phyloP scores from a whole-genome alignment of 2,329 filamentous ascomycete genomes.

The Apiospora hydei region DNA sequence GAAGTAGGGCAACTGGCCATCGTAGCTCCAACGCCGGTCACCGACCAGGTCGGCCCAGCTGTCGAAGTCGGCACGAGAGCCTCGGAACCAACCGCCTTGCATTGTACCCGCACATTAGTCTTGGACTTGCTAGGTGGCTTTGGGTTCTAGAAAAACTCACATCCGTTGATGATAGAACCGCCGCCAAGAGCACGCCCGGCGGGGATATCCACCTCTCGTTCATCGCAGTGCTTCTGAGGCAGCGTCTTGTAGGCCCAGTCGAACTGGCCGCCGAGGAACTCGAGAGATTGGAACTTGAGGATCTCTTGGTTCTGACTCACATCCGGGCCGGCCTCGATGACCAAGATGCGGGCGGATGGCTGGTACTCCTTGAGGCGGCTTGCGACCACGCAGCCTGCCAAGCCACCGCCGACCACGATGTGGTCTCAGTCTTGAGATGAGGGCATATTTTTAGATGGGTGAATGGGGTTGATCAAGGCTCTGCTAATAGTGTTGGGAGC shows the following conservation, averaged over 20 bases:
- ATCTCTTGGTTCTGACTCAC: slow-evolving; percentile 25
- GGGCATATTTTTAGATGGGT: background rate
- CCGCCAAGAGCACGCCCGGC: slow-evolving; percentile 33
- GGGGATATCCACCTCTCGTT: background rate
- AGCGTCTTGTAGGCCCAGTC: background rate
- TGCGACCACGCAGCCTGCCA: slow-evolving; percentile 31
- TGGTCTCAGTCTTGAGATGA: slow-evolving; percentile 27
- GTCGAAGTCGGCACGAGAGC: slow-evolving; percentile 37
- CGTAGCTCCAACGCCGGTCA: slow-evolving; percentile 50
- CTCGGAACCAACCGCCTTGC: slow-evolving; percentile 37
- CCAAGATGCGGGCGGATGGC: slow-evolving; percentile 36
- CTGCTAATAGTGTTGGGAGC: no score
- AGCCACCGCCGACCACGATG: slow-evolving; percentile 32
- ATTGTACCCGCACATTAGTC: background rate
- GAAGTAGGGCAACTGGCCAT: slow-evolving; percentile 54
- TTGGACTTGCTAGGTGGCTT: no score
- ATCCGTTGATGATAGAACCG: slow-evolving; percentile 35
- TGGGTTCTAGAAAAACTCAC: background rate
- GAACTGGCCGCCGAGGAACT: background rate
- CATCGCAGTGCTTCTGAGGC: background rate
- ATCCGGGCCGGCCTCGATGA: slow-evolving; percentile 45
- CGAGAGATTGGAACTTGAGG: background rate
- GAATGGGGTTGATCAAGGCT: background rate
- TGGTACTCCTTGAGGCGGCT: slow-evolving; percentile 29
- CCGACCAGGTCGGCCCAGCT: slow-evolving; percentile 34